Evolutionary conservation across 768 basidiomycete genomes (phyloP).

Genomic region (Clitopilus passeckerianus): DNA sequence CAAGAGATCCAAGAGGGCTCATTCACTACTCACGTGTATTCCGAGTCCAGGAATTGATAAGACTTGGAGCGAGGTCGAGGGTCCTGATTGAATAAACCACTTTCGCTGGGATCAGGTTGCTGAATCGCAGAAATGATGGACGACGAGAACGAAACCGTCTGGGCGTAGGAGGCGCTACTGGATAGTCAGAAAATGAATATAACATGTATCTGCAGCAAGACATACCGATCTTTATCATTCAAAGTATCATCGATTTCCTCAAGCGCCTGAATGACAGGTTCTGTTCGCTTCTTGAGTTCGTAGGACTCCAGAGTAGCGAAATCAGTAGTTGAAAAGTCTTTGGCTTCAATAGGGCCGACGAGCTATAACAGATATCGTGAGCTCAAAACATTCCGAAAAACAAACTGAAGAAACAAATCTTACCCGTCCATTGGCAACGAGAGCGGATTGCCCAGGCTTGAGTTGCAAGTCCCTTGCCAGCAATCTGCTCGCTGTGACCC

Average conservation of each 20-base stretch:
- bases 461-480: slow-evolving; percentile 56
- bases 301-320: slow-evolving; percentile 66
- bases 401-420: slow-evolving; percentile 17
- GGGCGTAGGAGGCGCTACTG: slow-evolving; percentile 48
- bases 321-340: slow-evolving; percentile 65
- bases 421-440: slow-evolving; percentile 85
- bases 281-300: slow-evolving; percentile 68
- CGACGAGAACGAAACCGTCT: slow-evolving; percentile 59
- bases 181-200: not conserved
- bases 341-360: slow-evolving; percentile 62
- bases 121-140: slow-evolving; percentile 72
- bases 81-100: slow-evolving; percentile 66
- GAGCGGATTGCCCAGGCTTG: slow-evolving; percentile 50
- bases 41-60: slow-evolving; percentile 55
- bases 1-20: not conserved
- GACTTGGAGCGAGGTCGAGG: slow-evolving; percentile 52
- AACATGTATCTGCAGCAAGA: slow-evolving; percentile 5
- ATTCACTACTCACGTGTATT: slow-evolving; percentile 53
- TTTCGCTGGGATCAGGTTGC: slow-evolving; percentile 67
- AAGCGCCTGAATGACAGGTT: slow-evolving; percentile 66
- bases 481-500: slow-evolving; percentile 37
- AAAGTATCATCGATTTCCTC: slow-evolving; percentile 40
- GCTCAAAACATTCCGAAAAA: not conserved
- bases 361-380: slow-evolving; percentile 39
- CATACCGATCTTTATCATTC: slow-evolving; percentile 37